Base-by-base conservation (phyloP, 208 protist genomes). In the Wallacemonas sp. region DNA sequence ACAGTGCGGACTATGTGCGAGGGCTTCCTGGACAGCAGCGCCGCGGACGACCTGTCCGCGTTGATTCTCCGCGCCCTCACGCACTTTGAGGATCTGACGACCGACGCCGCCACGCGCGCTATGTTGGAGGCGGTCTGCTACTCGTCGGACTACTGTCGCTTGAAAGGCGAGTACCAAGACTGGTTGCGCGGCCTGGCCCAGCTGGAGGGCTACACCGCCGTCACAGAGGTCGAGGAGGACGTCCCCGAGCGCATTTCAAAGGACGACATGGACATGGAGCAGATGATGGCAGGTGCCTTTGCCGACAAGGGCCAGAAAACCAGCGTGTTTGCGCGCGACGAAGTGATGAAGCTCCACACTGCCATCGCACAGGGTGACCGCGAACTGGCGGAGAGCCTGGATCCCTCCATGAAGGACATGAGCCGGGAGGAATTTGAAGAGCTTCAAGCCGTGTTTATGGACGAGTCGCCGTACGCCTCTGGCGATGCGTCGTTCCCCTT, bases 211-310 rank as follows among this genome's bases (percentile, higher is more conserved):
- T 25, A 39, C 20, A 28, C 38, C 25, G 41, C 57, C 7, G 45
- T 77, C 1, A 20, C 23, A 1, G 63, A 72, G 45, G 69, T 89
- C 29, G 49, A 65, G 7, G 67, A 32, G 38, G 82, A 87, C 23
- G 48, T 62, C 4, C 48, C 70, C 45, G 70, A 74, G 36, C 57
- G 75, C 39, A 84, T 90, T 29, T 72, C 82, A 8, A 32, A 59
- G 26, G 76, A 91, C 36, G 79, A 89, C 45, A 69, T 85, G 61
- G 77, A 93, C 32, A 67, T 92, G 57, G 89, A 95, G 64, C 65
- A 65, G 29, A 86, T 92, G 75, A 89, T 93, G 77, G 72, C 89
- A 66, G 72, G 75, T 3, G 77, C 90, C 64, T 68, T 67, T 4
- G 64, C 70, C 1, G 79, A 88, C 38, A 72, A 86, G 28, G 74